phyloP scores from a whole-genome alignment of 2,329 filamentous ascomycete species.

The Ambrosiella beaveri region DNA sequence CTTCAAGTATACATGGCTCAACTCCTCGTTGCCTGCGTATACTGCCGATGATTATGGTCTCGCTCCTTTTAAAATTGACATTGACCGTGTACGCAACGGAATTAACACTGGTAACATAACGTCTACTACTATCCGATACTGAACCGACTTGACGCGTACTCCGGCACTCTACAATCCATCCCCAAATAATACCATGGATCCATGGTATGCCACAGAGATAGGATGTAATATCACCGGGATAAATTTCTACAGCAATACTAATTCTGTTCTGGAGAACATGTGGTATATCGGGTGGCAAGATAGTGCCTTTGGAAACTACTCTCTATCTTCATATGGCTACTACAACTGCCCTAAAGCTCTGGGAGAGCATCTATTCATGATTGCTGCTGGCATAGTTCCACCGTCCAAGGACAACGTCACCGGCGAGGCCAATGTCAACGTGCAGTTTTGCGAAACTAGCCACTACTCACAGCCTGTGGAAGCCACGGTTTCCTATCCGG shows the following conservation, averaged over 20 bases:
- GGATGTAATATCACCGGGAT: not conserved
- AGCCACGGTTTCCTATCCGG: constrained; percentile 21
- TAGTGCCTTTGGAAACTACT: constrained; percentile 19
- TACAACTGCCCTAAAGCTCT: constrained; percentile 19
- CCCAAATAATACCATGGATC: not conserved
- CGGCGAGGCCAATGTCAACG: constrained; percentile 16
- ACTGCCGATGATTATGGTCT: constrained; percentile 26
- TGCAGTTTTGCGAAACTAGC: constrained; percentile 25
- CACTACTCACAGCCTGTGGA: constrained; percentile 31
- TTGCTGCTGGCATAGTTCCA: constrained; percentile 19
- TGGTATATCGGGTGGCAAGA: constrained; percentile 28
- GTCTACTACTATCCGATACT: constrained; percentile 18
- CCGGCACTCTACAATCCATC: constrained; percentile 16
- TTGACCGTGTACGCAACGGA: not conserved
- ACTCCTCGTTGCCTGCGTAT: constrained; percentile 26
- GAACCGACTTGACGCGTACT: constrained; percentile 24
- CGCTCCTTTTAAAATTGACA: constrained; percentile 23
- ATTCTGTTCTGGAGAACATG: constrained; percentile 14
- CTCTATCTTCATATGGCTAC: constrained; percentile 16
- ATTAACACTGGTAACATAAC: constrained; percentile 17
- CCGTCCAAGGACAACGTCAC: not conserved
- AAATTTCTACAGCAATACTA: not conserved
- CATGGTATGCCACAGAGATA: not conserved
- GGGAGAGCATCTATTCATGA: constrained; percentile 19
- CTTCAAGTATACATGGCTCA: constrained; percentile 29